These are phyloP conservation scores for Melocanna baccifera DNA, from an alignment of 176 grass and related monocot species.

Conservation along the genomic window DNA sequence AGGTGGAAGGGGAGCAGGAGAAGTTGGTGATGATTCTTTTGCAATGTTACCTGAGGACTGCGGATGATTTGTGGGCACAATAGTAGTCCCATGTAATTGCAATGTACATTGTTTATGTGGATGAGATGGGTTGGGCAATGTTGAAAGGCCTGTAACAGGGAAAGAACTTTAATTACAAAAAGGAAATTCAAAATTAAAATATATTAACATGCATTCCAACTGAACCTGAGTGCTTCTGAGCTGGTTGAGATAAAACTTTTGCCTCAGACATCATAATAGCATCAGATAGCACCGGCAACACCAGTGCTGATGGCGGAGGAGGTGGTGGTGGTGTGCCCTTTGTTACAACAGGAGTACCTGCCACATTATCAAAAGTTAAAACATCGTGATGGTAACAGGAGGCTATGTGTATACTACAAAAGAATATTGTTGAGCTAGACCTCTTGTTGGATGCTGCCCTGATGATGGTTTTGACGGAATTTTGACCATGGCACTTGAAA, in stretches of 20 bases:
- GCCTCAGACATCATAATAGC: conserved; percentile 10
- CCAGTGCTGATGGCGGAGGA: neutral
- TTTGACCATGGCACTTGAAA: conserved; percentile 10
- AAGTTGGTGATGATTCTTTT: conserved; percentile 29
- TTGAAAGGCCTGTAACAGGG: conserved; percentile 11
- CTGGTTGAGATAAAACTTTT: neutral
- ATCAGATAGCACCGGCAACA: neutral
- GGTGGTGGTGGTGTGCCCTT: neutral
- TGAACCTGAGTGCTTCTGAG: conserved; percentile 42
- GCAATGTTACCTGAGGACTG: conserved; percentile 3
- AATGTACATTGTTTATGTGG: conserved; percentile 4
- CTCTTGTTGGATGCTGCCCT: conserved; percentile 22
- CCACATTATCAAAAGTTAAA: conserved; percentile 12
- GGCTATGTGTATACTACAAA: conserved; percentile 12
- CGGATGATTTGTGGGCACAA: conserved; percentile 24
- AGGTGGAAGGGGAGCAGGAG: neutral
- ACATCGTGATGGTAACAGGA: conserved; percentile 12
- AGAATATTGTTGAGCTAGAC: conserved; percentile 26
- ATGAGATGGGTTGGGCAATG: conserved; percentile 12
- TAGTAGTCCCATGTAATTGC: conserved; percentile 22
- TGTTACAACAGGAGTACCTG: conserved; percentile 26
- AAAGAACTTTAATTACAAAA: conserved; percentile 35
- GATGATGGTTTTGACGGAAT: conserved; percentile 32
- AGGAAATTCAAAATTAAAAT: conserved; percentile 5
- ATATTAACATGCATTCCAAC: neutral